phyloP scores from a whole-genome alignment of 1,284 basidiomycete species.

The Melampsora abietis-canadensis region DNA sequence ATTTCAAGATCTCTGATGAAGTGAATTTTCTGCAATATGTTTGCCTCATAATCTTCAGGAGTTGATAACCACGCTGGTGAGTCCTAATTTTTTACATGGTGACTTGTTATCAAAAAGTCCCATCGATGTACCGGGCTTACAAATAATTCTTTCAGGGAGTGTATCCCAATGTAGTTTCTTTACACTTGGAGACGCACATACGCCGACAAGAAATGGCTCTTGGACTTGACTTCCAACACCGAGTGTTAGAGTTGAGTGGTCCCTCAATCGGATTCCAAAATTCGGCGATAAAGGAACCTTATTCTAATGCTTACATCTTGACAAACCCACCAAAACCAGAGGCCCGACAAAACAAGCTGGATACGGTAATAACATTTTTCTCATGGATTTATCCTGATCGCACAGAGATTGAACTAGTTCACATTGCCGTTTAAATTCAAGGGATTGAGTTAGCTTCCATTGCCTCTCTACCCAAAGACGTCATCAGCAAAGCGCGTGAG shows the following conservation, averaged over 20 bases:
- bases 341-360: slow-evolving; percentile 30
- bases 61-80: slow-evolving; percentile 29
- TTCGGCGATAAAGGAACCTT: neutral
- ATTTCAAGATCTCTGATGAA: neutral
- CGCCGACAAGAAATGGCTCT: slow-evolving; percentile 18
- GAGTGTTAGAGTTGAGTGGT: slow-evolving; percentile 29
- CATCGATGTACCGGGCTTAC: neutral
- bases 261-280: neutral
- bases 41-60: slow-evolving; percentile 13
- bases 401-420: neutral
- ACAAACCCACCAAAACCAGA: neutral
- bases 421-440: neutral
- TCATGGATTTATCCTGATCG: neutral
- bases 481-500: slow-evolving; percentile 21
- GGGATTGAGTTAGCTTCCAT: slow-evolving; percentile 40
- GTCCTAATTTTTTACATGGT: neutral
- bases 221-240: slow-evolving; percentile 38
- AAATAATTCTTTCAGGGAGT: slow-evolving; percentile 24
- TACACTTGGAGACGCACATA: slow-evolving; percentile 41
- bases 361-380: slow-evolving; percentile 15
- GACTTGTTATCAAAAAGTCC: neutral
- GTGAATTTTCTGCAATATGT: neutral
- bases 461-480: slow-evolving; percentile 29
- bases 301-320: neutral
- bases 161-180: slow-evolving; percentile 41